These are phyloP conservation scores for Lichtheimia ornata DNA, from an alignment of 371 early-diverging fungal species.

Conservation along the genomic window DNA sequence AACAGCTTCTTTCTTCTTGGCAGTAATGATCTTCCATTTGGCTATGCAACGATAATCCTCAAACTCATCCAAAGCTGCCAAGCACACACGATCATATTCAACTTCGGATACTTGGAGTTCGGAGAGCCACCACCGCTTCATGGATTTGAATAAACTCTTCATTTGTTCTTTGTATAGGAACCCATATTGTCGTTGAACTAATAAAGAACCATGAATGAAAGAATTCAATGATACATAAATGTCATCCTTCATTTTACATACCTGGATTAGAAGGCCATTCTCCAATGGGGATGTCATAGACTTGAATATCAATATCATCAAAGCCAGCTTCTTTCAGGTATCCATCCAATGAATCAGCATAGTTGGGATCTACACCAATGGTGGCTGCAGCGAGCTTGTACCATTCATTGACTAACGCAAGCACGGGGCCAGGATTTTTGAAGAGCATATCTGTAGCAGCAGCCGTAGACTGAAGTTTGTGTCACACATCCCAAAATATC, in stretches of 20 bases:
- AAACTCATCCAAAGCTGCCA: slow-evolving; percentile 31
- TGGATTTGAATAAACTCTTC: slow-evolving; percentile 39
- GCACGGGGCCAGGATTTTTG: slow-evolving; percentile 37
- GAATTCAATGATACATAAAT: no score
- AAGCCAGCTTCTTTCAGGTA: slow-evolving; percentile 34
- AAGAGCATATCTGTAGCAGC: slow-evolving; percentile 24
- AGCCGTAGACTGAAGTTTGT: background rate
- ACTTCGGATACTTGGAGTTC: slow-evolving; percentile 25
- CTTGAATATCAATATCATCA: slow-evolving; percentile 22
- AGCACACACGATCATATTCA: slow-evolving; percentile 27
- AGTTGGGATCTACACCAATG: slow-evolving; percentile 32
- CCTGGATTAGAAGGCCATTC: slow-evolving; percentile 48
- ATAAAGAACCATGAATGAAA: background rate
- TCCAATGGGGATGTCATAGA: slow-evolving; percentile 44
- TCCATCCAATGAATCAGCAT: slow-evolving; percentile 17
- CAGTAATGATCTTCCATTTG: slow-evolving; percentile 30
- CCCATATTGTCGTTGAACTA: slow-evolving; percentile 43
- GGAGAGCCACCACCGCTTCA: slow-evolving; percentile 48
- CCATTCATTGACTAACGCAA: slow-evolving; percentile 45
- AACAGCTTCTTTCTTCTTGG: slow-evolving; percentile 15
- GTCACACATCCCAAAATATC: background rate
- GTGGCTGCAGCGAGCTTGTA: slow-evolving; percentile 29
- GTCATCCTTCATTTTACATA: slow-evolving; percentile 14
- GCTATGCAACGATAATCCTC: slow-evolving; percentile 28
- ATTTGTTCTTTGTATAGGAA: slow-evolving; percentile 49